Base-by-base conservation (phyloP, 2,329 filamentous ascomycete species). In the Lecanoromycetidae sp. region DNA sequence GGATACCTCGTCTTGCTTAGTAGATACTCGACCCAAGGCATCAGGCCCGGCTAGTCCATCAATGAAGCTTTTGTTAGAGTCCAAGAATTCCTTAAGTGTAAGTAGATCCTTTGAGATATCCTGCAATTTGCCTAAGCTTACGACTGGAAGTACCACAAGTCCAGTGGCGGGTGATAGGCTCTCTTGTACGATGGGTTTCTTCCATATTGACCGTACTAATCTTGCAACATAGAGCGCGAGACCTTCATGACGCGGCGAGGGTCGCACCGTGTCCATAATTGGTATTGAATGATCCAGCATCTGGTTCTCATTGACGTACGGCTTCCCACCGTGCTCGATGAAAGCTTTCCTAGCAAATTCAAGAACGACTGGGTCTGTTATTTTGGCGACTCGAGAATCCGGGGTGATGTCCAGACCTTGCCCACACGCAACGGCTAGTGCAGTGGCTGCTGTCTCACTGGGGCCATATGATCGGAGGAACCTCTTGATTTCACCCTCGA, bases 1-100 rank as follows among this genome's bases (percentile, higher is more conserved):
- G 1, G 88, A 86, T 39, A 94, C 77, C 63, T 96, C 90, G 57
- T 95, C 91, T 60, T 94, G 84, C 54, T 90, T 82, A 47, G 80
- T 91, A 0, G 78, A 76, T 1, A 82, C 82, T 43, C 82, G 76
- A 41, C 82, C 78, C n/a, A 94, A 68, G 40, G 90, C 84, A 44
- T 91, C 84, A 0, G 93, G 85, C 0, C 90, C 90, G n/a, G 87
- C 84, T 43, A 98, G 70, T 5, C 93, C 91, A 60, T 95, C 88
- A 49, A 98, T 96, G 50, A 93, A 87, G 43, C 79, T 81, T 54
- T 83, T 84, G 65, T 98, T 98, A n/a, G 77, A 72, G 30, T 84
- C 78, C 36, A 98, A 76, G 60, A 98, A 98, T 12, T 80, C 79
- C 38, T 83, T 77, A 27, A 98, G 67, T 4, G 82, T 76, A 50